These are phyloP conservation scores for Sphaerobolus stellatus DNA, from an alignment of 1,284 basidiomycete genomes.

Conservation along the genomic window DNA sequence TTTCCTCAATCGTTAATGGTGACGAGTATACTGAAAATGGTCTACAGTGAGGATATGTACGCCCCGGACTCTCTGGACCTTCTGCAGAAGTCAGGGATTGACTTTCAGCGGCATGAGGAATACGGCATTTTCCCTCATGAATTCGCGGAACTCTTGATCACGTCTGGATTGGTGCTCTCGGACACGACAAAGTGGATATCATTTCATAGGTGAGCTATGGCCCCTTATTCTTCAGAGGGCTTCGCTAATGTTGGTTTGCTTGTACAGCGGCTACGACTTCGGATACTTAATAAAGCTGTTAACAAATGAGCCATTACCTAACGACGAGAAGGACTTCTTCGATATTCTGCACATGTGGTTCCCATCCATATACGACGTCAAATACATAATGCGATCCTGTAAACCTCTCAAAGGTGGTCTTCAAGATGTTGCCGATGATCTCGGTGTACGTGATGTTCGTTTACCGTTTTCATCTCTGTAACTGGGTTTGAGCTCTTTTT, in stretches of 20 bases:
- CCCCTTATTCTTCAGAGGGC: neutral
- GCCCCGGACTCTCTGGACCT: conserved; percentile 96
- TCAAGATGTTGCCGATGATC: conserved; percentile 94
- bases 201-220: conserved; percentile 82
- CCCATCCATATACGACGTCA: conserved; percentile 96
- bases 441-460: conserved; percentile 56
- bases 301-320: conserved; percentile 57
- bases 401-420: conserved; percentile 92
- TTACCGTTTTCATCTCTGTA: conserved; percentile 16
- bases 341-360: conserved; percentile 91
- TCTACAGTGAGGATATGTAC: conserved; percentile 90
- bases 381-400: conserved; percentile 89
- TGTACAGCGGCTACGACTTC: conserved; percentile 92
- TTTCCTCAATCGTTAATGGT: neutral
- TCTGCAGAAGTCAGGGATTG: conserved; percentile 92
- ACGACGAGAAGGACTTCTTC: conserved; percentile 90
- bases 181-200: conserved; percentile 96
- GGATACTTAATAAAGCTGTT: conserved; percentile 98
- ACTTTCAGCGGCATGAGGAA: conserved; percentile 92
- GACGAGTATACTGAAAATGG: neutral
- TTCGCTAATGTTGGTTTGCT: neutral
- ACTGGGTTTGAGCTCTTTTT: no score
- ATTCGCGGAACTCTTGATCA: conserved; percentile 97
- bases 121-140: conserved; percentile 91
- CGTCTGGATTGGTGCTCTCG: conserved; percentile 88